Base-by-base conservation (phyloP, 2,329 filamentous ascomycete species). In the Cercospora berteroae region DNA sequence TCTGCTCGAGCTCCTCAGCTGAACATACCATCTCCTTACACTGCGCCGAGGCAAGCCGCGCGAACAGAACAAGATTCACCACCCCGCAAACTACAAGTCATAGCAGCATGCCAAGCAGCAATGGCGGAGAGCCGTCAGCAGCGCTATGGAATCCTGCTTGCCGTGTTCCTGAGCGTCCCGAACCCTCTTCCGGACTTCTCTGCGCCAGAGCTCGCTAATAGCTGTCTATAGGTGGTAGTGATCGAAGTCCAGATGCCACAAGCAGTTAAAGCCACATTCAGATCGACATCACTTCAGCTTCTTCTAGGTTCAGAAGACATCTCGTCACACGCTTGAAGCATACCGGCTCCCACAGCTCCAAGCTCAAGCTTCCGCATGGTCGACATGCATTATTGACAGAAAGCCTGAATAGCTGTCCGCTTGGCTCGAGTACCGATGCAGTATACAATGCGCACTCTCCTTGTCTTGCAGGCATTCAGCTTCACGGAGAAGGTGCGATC, bases 161-260 rank as follows among this genome's bases (percentile, higher is more conserved):
- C 59, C 39, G 58, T 60, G 36, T 48, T 44, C 36, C 58, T 60
- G 58, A 60, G 58, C 58, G 33, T 44, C n/a, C 33, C 58, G 58
- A 44, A 50, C 39, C 59, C 48, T 61, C 31, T 20, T 27, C 23
- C 20, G 20, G n/a, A 18, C 18, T 44, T 33, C 29, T 29, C 8
- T 31, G 39, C 36, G 25, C 16, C 13, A 31, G 25, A 60, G 33
- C 18, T 39, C 33, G 58, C n/a, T 20, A 42, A 16, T 39, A 39
- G 36, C 36, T n/a, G 16, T 39, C 36, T 39, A n/a, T n/a, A 36
- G 16, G 58, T n/a, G 27, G 10, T 8, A 31, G 33, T 52, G 60
- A 62, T 39, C 36, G 8, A 13, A 39, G 2, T 39, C 8, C 16
- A 39, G 36, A n/a, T n/a, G 16, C 36, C 36, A n/a, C 36, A 39